phyloP scores from a whole-genome alignment of 2,329 filamentous ascomycete species.

The Colletotrichum lindemuthianum region DNA sequence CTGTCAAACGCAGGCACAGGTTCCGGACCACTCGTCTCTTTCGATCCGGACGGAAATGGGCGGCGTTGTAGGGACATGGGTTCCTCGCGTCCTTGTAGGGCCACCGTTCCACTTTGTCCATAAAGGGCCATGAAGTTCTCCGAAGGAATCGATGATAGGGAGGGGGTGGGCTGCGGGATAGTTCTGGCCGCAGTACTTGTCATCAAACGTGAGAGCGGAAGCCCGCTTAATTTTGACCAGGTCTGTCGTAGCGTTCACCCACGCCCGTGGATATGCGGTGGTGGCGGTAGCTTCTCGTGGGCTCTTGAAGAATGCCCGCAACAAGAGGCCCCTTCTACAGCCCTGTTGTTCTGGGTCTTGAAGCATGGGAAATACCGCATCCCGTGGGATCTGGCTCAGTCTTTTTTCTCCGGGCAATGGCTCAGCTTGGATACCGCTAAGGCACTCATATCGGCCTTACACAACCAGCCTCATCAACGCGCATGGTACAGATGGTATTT shows the following conservation, averaged over 20 bases:
- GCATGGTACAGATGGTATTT: background rate
- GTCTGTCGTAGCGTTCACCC: background rate
- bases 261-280: background rate
- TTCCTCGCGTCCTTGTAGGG: conserved; percentile 7
- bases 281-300: background rate
- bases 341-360: background rate
- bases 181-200: conserved; percentile 1
- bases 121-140: background rate
- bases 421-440: background rate
- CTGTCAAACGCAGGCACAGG: conserved; percentile 1
- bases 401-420: background rate
- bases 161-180: background rate
- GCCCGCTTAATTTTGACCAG: conserved; percentile 10
- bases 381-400: conserved; percentile 12
- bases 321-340: background rate
- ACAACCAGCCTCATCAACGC: background rate
- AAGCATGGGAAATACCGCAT: conserved; percentile 9
- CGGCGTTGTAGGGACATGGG: background rate
- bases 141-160: conserved; percentile 12
- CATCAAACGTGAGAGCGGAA: conserved; percentile 9
- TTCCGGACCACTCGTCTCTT: background rate
- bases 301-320: background rate
- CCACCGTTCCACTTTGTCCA: background rate
- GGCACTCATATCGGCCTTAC: background rate
- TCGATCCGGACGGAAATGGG: background rate